Conservation (phyloP, 169 alveolate genomes). For the Cryptosporidium viatorum region DNA sequence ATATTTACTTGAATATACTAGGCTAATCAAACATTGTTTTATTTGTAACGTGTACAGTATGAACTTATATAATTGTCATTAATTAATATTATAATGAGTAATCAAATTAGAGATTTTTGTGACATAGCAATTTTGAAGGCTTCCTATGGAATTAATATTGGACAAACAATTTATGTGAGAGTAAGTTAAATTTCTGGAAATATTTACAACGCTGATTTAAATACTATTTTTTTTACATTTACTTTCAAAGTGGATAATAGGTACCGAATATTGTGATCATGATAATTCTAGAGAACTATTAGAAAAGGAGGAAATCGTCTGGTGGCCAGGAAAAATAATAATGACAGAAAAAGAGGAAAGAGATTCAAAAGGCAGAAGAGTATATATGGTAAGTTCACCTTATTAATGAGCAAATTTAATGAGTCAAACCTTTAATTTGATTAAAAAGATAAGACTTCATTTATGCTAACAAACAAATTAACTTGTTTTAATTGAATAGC, state of each 20-base stretch:
- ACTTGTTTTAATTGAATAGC: background rate
- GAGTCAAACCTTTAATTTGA: background rate
- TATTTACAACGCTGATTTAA: background rate
- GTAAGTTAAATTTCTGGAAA: too few species aligned
- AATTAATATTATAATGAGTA: background rate
- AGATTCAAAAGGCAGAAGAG: conserved; percentile 63
- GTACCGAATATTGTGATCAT: conserved; percentile 1
- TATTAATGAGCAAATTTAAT: background rate
- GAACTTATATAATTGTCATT: background rate
- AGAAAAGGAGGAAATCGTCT: conserved; percentile 33
- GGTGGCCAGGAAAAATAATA: conserved; percentile 61
- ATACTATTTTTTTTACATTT: background rate
- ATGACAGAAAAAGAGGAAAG: conserved; percentile 32
- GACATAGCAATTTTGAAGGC: conserved; percentile 59
- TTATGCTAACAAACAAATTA: background rate
- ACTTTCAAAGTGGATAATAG: conserved; percentile 42
- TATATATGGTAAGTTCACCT: conserved; percentile 33
- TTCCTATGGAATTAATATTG: conserved; percentile 25
- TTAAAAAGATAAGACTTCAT: background rate
- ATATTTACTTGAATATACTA: too few species aligned
- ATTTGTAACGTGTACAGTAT: background rate
- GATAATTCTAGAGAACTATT: background rate
- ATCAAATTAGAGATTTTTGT: conserved; percentile 52
- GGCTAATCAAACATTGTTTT: background rate
- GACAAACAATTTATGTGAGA: conserved; percentile 49